These are phyloP conservation scores for Alternaria solani DNA, from an alignment of 2,329 filamentous ascomycete species.

Conservation along the genomic window DNA sequence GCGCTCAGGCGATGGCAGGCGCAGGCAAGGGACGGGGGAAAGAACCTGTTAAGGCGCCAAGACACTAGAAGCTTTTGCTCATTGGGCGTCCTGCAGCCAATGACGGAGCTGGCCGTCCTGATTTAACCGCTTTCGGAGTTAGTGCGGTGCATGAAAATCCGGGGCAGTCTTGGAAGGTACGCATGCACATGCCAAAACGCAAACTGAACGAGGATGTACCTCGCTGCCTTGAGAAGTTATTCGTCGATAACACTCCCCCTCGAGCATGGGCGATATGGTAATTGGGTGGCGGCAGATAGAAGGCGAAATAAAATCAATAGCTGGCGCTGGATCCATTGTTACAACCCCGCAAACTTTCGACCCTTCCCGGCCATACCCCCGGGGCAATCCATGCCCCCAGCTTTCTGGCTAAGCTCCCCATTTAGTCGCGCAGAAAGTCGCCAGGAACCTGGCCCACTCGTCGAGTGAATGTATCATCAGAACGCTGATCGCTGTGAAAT, in stretches of 20 bases:
- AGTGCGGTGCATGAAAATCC: constrained; percentile 28
- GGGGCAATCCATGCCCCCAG: constrained; percentile 16
- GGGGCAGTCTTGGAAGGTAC: constrained; percentile 26
- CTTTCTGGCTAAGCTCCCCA: constrained; percentile 5
- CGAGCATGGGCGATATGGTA: not conserved
- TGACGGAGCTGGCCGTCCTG: constrained; percentile 22
- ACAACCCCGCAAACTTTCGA: constrained; percentile 28
- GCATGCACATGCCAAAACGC: constrained; percentile 4
- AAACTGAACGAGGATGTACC: constrained; percentile 6
- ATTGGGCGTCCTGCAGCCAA: constrained; percentile 22
- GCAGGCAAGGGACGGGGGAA: constrained; percentile 21
- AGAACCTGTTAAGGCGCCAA: constrained; percentile 32
- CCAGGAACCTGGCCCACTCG: constrained; percentile 24
- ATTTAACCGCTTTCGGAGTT: constrained; percentile 29
- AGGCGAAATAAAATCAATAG: constrained; percentile 12
- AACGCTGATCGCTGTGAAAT: constrained; percentile 21
- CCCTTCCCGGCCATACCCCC: constrained; percentile 34
- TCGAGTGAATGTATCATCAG: constrained; percentile 22
- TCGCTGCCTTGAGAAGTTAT: not conserved
- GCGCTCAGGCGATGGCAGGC: constrained; percentile 17
- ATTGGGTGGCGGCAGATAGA: constrained; percentile 10
- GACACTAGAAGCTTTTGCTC: constrained; percentile 28
- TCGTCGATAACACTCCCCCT: not conserved
- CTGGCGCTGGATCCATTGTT: constrained; percentile 6
- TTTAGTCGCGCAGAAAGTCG: not conserved